A percentile compares a stretch with the other conserved stretches of the same genome.
Evolutionary conservation across 1,139 yeast genomes (phyloP).

Genomic region (Trichomonascaceae sp.): DNA sequence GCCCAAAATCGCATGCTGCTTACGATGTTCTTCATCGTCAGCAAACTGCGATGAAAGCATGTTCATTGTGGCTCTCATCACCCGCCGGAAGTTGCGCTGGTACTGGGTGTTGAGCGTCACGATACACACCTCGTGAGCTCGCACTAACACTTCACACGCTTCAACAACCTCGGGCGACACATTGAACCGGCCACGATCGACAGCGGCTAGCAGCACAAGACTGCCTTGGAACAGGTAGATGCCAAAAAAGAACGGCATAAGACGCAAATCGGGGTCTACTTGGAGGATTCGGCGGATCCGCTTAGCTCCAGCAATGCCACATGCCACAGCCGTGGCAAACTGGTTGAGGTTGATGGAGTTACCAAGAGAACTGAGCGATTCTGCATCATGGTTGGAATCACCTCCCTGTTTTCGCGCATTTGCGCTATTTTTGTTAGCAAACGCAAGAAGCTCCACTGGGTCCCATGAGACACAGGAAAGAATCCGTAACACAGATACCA

Average conservation of each 20-base stretch:
- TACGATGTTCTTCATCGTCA: constrained; percentile 14
- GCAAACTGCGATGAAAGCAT: constrained; percentile 8
- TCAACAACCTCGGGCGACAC: constrained; percentile 22
- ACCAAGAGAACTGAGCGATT: constrained; percentile 9
- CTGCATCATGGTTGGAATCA: too few species aligned
- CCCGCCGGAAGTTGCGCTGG: constrained; percentile 21
- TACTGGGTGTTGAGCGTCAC: constrained; percentile 23
- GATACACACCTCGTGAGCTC: constrained; percentile 25
- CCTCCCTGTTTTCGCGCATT: too few species aligned
- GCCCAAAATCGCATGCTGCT: constrained; percentile 19
- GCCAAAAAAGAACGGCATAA: constrained; percentile 25
- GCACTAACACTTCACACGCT: constrained; percentile 21
- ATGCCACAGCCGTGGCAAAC: constrained; percentile 14
- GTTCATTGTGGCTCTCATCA: constrained; percentile 18
- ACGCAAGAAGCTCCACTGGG: constrained; percentile 15
- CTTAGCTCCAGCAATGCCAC: constrained; percentile 20
- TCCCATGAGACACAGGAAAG: constrained; percentile 17
- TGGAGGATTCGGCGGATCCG: constrained; percentile 16
- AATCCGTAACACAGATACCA: constrained; percentile 16
- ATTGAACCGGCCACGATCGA: constrained; percentile 20
- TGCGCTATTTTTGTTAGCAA: too few species aligned
- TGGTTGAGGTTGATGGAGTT: constrained; percentile 11
- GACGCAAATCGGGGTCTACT: constrained; percentile 20
- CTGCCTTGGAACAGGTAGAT: constrained; percentile 22
- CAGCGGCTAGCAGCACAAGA: constrained; percentile 15